Evolutionary conservation across 345 rosid genomes (phyloP), one percentile per base, ranked within the genome.

Genomic region (Draba incana): DNA sequence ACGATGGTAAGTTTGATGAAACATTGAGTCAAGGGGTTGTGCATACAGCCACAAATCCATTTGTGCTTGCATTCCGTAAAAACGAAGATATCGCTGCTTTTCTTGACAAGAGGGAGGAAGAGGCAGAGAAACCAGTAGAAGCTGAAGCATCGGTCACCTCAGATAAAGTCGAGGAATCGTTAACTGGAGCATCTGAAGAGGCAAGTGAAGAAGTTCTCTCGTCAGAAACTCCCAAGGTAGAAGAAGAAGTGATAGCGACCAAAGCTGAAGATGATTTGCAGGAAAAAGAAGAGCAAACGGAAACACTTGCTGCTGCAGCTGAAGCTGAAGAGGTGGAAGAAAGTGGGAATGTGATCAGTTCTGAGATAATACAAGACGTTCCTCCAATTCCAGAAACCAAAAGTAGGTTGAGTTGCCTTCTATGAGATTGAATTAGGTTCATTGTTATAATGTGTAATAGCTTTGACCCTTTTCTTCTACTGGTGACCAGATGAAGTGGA

Each of bases 221-320:
- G 67, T 75, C 84, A 46, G 84, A 75, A 61, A 70, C 69, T 77
- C 70, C 81, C 47, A 71, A 64, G 62, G 70, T 46, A 48, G 79
- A 65, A 58, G 80, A 45, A 57, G 80, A 66, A 68, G 80, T 52
- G 47, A 13, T 28, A 59, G 71, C 54, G 63, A 68, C 62, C 45
- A 65, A 59, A 49, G 78, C 78, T 70, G 72, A 81, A 62, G 85
- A 71, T 20, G 70, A 66, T 64, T 48, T 50, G 4, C 77, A 74
- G 52, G 58, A 56, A 33, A 75, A 73, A 33, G 61, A 20, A 63
- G 67, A 64, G 48, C 81, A 70, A 35, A 62, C 43, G 6, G 81
- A 81, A 57, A 55, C 68, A 42, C 45, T 80, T 58, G 70, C 50
- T 63, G 82, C 75, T 59, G 72, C 79, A 46, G 61, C 59, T 69